phyloP scores from a whole-genome alignment of 805 yeast species.

The Zygoascus ofunaensis region DNA sequence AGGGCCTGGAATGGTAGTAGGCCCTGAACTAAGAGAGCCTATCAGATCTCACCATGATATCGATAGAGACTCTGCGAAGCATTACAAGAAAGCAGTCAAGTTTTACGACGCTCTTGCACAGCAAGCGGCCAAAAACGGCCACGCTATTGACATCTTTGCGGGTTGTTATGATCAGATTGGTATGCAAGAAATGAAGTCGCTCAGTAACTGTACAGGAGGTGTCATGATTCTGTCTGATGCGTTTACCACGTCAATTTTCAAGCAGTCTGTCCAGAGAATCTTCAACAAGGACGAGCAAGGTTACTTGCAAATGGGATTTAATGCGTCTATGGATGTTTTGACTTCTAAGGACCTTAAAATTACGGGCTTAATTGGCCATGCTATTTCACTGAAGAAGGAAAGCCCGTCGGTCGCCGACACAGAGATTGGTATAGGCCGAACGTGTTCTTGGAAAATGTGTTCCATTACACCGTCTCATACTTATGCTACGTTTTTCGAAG shows the following conservation, averaged over 20 bases:
- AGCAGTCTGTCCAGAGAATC: constrained; percentile 79
- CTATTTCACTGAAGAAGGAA: constrained; percentile 52
- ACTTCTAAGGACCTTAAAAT: constrained; percentile 74
- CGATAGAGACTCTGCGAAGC: constrained; percentile 83
- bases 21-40: constrained; percentile 86
- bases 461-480: constrained; percentile 80
- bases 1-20: constrained; percentile 90
- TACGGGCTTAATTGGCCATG: constrained; percentile 91
- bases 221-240: constrained; percentile 80
- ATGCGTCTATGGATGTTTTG: constrained; percentile 77
- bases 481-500: constrained; percentile 83
- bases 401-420: constrained; percentile 76
- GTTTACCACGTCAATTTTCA: constrained; percentile 87
- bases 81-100: constrained; percentile 76
- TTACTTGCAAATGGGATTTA: constrained; percentile 79
- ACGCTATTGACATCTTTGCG: constrained; percentile 81
- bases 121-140: constrained; percentile 63
- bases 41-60: constrained; percentile 96
- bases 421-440: constrained; percentile 90
- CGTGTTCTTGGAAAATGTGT: constrained; percentile 81
- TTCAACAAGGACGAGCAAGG: constrained; percentile 85
- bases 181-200: constrained; percentile 81
- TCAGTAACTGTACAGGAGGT: constrained; percentile 85
- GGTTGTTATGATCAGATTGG: constrained; percentile 97
- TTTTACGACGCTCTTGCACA: constrained; percentile 69